Evolutionary conservation across 352 stramenopile genomes (phyloP), one percentile per base, ranked within the genome.

Genomic region (Pythium sukuiense): DNA sequence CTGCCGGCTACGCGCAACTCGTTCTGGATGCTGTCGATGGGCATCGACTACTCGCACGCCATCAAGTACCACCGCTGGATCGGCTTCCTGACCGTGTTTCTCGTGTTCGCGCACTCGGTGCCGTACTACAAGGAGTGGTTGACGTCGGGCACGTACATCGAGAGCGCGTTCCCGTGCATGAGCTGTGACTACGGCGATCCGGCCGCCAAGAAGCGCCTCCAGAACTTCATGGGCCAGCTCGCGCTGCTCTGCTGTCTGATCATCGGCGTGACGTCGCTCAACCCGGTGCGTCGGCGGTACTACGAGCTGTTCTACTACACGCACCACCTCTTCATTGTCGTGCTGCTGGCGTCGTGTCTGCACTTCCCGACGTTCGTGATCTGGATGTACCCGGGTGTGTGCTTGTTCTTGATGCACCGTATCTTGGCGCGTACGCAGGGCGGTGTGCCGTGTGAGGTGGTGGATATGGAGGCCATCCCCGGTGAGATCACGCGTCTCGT

Each of bases 21-120:
- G 59, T 93, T 93, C 65, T 95, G 87, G 87, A 90, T 95, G 80
- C 67, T 93, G 48, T 79, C 83, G 6, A 83, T 92, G 63, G 85
- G 86, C 18, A 86, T 96, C 52, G 84, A 93, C 74, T 96, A 95
- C 80, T 90, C 87, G 48, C 83, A 93, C 63, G 72, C 70, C 26
- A 92, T 96, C 73, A 93, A 93, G 76, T 95, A 94, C 72, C 88
- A 96, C 72, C 86, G 88, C 48, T 93, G 82, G 85, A 89, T 96
- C 41, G 87, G 86, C 41, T 79, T 86, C 60, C 73, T 91, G 48
- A 88, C 87, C 1, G 80, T 93, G 56, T 66, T 80, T 8, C 76
- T 85, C 62, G 81, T 92, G 35, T 66, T 81, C 48, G 59, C 78
- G 0, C 88, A 96, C 67, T 79, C 81, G 5, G 61, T 89, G 9